Evolutionary conservation across 2,329 filamentous ascomycete genomes (phyloP), one percentile per base, ranked within the genome.

Genomic region (Ophiostoma perfectum): DNA sequence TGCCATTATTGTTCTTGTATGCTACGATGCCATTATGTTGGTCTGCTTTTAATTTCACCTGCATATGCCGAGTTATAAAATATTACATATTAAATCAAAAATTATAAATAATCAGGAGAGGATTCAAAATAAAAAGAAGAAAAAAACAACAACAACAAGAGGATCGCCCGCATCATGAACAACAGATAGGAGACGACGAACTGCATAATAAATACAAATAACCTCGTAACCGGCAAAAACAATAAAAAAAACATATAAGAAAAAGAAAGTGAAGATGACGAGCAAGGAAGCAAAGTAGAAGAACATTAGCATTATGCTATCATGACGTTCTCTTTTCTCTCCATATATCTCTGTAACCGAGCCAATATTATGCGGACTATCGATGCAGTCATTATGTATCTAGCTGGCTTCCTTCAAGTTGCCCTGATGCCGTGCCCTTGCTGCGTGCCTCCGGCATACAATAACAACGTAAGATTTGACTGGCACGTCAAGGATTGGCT

Each of bases 21-120:
- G 42, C 42, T 4, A 12, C 14, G 42, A 45, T 45, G 9, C 14
- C 5, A 9, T 11, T 36, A 8, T 9, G 8, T 7, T 36, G 49
- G n/a, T 27, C 49, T 55, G 27, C 49, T 55, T 55, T 55, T 27
- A 55, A 55, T 55, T 55, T 55, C 8, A 55, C 8, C n/a, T 55
- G 49, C 49, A 55, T 55, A 18, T 9, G 49, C 27, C 27, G 27
- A 27, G 27, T 27, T 27, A 27, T 27, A 27, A 27, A 27, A 27
- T 27, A 27, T 27, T 2, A 27, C 27, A 27, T 27, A 1, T 1
- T 27, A 27, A 27, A 1, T 27, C 27, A 27, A 27, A 2, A 27
- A 2, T 27, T 27, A 27, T 27, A 27, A 1, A 27, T 27, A 27
- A 1, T 27, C 27, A 27, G 27, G 27, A 27, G 27, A 27, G 27